Percentiles rank a stretch among this genome's conserved stretches.
phyloP scores from a whole-genome alignment of 441 rosid species.

The Euphorbia celastroides region DNA sequence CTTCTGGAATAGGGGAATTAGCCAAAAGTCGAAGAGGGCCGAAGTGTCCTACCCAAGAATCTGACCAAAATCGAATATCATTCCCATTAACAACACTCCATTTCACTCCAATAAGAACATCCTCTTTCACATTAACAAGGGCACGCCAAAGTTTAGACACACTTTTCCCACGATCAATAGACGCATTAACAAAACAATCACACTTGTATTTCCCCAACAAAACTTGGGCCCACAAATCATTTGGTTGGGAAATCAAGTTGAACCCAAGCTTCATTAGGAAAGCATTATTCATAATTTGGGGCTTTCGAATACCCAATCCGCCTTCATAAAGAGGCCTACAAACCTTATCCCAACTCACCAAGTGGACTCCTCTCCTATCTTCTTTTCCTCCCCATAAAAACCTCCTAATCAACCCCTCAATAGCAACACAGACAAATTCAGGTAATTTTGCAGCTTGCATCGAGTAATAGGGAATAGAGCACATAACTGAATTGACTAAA shows the following conservation, averaged over 20 bases:
- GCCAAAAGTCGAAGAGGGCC: no score
- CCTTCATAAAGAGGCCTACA: not conserved
- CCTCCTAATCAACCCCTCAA: not conserved
- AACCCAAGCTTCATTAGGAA: not conserved
- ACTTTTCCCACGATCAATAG: not conserved
- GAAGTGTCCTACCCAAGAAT: not conserved
- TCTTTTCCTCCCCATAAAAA: not conserved
- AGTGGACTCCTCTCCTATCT: not conserved
- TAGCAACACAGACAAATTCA: not conserved
- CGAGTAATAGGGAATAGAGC: not conserved
- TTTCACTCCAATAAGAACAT: not conserved
- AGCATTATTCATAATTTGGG: not conserved
- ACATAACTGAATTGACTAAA: not conserved
- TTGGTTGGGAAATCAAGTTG: no score
- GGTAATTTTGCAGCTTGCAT: not conserved
- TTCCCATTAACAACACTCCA: not conserved
- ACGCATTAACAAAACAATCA: not conserved
- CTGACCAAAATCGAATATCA: not conserved
- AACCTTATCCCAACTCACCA: not conserved
- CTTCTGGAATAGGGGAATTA: not conserved
- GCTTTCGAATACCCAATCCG: not conserved
- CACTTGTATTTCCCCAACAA: not conserved
- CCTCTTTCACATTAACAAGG: not conserved
- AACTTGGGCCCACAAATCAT: not conserved
- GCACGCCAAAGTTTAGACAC: not conserved